Percentiles rank a stretch among this genome's conserved stretches.
Conservation (phyloP, 2,329 filamentous ascomycete species). For the Fusarium palustre region DNA sequence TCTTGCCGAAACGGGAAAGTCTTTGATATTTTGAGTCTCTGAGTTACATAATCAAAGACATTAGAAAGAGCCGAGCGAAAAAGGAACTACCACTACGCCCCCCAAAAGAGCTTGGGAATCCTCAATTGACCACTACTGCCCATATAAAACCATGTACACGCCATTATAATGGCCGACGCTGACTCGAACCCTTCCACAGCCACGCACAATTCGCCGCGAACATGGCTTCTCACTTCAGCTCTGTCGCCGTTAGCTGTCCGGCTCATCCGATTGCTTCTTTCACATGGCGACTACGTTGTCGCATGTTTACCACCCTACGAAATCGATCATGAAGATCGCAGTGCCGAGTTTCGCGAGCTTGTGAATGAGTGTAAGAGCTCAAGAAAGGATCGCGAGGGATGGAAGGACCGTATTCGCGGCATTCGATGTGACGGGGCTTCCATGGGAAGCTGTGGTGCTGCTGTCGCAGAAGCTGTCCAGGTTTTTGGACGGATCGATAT, state of each 20-base stretch:
- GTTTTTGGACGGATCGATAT: slow-evolving; percentile 91
- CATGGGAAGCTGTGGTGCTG: slow-evolving; percentile 81
- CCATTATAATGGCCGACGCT: slow-evolving; percentile 50
- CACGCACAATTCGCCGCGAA: slow-evolving; percentile 79
- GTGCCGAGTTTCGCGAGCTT: slow-evolving; percentile 82
- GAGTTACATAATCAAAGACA: slow-evolving; percentile 30
- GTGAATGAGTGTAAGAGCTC: slow-evolving; percentile 75
- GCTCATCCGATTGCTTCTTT: slow-evolving; percentile 82
- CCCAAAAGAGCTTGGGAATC: slow-evolving; percentile 13
- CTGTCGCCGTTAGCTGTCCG: slow-evolving; percentile 87
- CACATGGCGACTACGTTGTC: slow-evolving; percentile 92
- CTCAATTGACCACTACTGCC: slow-evolving; percentile 8
- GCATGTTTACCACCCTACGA: slow-evolving; percentile 84
- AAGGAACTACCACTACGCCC: slow-evolving; percentile 6
- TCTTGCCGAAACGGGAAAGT: slow-evolving; percentile 3
- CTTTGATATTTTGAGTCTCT: background rate
- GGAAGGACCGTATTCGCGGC: slow-evolving; percentile 80
- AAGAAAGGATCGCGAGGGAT: slow-evolving; percentile 76
- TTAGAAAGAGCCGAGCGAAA: slow-evolving; percentile 20
- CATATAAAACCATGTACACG: slow-evolving; percentile 42
- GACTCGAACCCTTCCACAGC: slow-evolving; percentile 58
- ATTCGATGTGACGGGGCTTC: slow-evolving; percentile 72
- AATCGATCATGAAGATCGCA: slow-evolving; percentile 80
- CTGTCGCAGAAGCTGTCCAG: slow-evolving; percentile 86
- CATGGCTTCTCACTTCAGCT: slow-evolving; percentile 92